Evolutionary conservation across 2,329 filamentous ascomycete genomes (phyloP), one percentile per base, ranked within the genome.

Genomic region (Penicillium hesseltinei): DNA sequence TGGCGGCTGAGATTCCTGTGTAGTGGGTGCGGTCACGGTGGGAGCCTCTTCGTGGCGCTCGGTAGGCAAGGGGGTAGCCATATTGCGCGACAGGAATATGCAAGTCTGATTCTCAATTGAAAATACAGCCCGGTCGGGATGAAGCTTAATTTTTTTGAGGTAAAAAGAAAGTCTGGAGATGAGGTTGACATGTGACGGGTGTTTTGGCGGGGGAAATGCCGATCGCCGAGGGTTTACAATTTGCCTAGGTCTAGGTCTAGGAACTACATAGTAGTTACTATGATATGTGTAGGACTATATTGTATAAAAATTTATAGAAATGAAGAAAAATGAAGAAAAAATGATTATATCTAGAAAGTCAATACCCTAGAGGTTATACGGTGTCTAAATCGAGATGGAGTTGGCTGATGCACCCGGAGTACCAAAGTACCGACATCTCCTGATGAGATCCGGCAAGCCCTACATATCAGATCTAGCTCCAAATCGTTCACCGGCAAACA

Each of bases 181-280:
- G 39, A 55, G 19, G 44, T 45, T 48, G 54, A 59, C 66, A 69
- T 68, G 66, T 69, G 66, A 69, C 27, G 50, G 27, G 19, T 60
- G 54, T 46, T 56, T 67, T 62, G 65, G 66, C 59, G 66, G 66
- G 67, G 65, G 64, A 59, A 46, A 59, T 53, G 62, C 66, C 66
- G 67, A 68, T 66, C 62, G 61, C 64, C 66, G 64, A 64, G 63
- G 56, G 25, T 39, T 35, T 19, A 35, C 29, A 47, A 25, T 47
- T 35, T 47, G 45, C 44, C 43, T 44, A 44, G 31, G 31, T 35
- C 13, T 35, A 19, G 11, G 10, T 35, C 13, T 35, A 19, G 11
- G 10, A 6, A 13, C 10, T 21, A 35, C 31, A 29, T 33, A 17
- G 36, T 39, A 39, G 36, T 11, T 11, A 40, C 38, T 40, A 13